Conservation (phyloP, 768 basidiomycete genomes). For the Trametes cubensis region DNA sequence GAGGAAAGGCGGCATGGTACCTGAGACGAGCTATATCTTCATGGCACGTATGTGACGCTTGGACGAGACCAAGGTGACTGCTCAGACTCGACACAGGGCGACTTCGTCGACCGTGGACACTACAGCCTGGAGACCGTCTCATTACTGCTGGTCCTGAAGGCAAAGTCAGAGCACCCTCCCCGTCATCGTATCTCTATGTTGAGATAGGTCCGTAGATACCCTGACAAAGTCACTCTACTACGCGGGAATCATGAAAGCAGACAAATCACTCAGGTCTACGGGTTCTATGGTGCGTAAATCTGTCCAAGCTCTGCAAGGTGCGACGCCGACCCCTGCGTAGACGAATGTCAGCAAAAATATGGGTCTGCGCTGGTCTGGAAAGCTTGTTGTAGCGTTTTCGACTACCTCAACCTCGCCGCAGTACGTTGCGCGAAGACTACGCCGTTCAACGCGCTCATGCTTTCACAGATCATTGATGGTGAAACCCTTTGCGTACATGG, state of each 20-base stretch:
- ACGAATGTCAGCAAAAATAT: constrained; percentile 98
- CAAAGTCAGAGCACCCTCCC: constrained; percentile 52
- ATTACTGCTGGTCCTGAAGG: constrained; percentile 85
- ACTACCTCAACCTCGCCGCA: constrained; percentile 92
- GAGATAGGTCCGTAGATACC: constrained; percentile 58
- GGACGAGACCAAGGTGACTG: constrained; percentile 13
- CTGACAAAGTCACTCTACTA: constrained; percentile 87
- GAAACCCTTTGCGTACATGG: constrained; percentile 93
- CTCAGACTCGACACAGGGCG: constrained; percentile 60
- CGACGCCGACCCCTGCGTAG: constrained; percentile 39
- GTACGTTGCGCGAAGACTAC: constrained; percentile 47
- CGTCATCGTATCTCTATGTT: not conserved
- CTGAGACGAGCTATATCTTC: constrained; percentile 92
- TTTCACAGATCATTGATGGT: constrained; percentile 87
- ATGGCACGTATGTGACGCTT: constrained; percentile 72
- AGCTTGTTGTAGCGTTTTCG: constrained; percentile 95
- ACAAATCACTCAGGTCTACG: constrained; percentile 98
- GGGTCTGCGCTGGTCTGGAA: constrained; percentile 96
- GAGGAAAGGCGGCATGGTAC: constrained; percentile 81
- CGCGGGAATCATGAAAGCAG: constrained; percentile 96
- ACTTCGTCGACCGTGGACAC: constrained; percentile 96
- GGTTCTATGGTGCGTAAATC: constrained; percentile 82
- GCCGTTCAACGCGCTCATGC: not conserved
- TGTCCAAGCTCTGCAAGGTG: not conserved
- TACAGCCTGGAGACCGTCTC: constrained; percentile 96